Evolutionary conservation across 331 rosid species (phyloP).

Genomic region (Prunus yedoensis): DNA sequence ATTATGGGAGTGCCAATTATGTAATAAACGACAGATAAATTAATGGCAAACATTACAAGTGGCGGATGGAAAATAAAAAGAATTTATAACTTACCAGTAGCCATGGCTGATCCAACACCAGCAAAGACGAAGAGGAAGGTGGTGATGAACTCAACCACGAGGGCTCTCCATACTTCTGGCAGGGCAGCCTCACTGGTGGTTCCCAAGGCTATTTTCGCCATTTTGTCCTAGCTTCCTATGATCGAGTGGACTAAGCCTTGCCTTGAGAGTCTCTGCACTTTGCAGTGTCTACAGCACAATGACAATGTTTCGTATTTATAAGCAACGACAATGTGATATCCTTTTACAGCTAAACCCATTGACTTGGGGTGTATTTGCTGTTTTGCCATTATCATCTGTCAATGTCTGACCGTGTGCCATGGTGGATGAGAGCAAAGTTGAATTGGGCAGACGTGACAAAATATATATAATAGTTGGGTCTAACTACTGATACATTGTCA

Average conservation of each 20-base stretch:
- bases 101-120: slow-evolving; percentile 90
- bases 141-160: slow-evolving; percentile 73
- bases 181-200: slow-evolving; percentile 50
- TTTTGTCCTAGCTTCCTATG: background rate
- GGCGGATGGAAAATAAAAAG: too few relatives aligned
- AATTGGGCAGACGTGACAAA: background rate
- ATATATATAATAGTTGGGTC: background rate
- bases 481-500: too few relatives aligned
- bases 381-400: background rate
- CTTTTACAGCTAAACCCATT: slow-evolving; percentile 7
- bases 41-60: too few relatives aligned
- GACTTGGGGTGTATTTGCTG: background rate
- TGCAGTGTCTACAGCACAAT: background rate
- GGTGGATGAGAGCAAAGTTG: background rate
- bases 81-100: slow-evolving; percentile 30
- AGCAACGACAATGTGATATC: background rate
- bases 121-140: slow-evolving; percentile 84
- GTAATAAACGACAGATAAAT: background rate
- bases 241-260: background rate
- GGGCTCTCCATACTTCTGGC: slow-evolving; percentile 73
- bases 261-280: background rate
- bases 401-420: too few relatives aligned
- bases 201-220: slow-evolving; percentile 52
- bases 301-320: background rate
- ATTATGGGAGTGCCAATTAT: background rate